Conservation (phyloP, 257 asterid species). For the Gentiana straminea region DNA sequence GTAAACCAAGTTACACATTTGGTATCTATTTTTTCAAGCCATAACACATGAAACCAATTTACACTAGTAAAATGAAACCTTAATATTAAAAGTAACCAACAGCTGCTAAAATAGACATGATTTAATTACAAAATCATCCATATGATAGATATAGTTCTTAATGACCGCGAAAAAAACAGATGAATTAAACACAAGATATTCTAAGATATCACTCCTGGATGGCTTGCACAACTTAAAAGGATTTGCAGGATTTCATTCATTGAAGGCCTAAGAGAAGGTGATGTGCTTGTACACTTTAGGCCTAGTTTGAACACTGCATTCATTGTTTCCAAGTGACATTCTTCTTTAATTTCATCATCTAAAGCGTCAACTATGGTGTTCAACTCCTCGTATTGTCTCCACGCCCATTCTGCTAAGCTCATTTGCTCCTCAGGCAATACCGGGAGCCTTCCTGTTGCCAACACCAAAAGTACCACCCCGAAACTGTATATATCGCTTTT, state of each 20-base stretch:
- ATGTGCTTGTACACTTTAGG: conserved; percentile 40
- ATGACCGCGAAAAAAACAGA: too few relatives aligned
- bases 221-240: conserved; percentile 19
- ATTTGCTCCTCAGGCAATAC: conserved; percentile 44
- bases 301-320: conserved; percentile 50
- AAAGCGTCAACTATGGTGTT: conserved; percentile 25
- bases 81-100: too few relatives aligned
- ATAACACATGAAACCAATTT: too few relatives aligned
- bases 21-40: too few relatives aligned
- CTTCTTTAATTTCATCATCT: conserved; percentile 42
- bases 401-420: conserved; percentile 75
- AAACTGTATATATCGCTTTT: conserved; percentile 30
- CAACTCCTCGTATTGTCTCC: conserved; percentile 39
- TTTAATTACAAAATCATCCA: too few relatives aligned
- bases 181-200: too few relatives aligned
- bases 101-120: too few relatives aligned
- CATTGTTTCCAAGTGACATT: conserved; percentile 40
- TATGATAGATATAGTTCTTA: too few relatives aligned
- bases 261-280: conserved; percentile 54
- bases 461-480: conserved; percentile 26
- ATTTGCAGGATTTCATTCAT: conserved; percentile 55
- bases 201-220: too few relatives aligned
- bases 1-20: too few relatives aligned
- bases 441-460: conserved; percentile 37
- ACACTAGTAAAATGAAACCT: too few relatives aligned